Evolutionary conservation across 2,329 filamentous ascomycete genomes (phyloP).

Genomic region (Chaetomiaceae sp.): DNA sequence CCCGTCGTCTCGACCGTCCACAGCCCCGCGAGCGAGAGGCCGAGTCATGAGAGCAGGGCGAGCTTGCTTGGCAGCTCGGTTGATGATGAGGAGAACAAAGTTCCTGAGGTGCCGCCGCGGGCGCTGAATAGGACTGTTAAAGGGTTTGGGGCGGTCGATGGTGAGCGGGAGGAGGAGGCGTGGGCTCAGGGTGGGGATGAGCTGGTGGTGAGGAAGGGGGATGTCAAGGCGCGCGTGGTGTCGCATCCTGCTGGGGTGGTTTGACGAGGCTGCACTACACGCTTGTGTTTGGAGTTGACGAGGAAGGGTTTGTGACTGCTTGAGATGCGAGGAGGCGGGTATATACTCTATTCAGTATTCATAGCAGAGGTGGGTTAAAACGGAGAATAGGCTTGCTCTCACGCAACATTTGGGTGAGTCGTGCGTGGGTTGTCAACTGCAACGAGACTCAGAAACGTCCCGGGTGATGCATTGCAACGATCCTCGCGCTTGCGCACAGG

Average conservation of each 20-base stretch:
- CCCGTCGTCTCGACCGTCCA: background rate
- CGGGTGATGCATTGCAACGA: too few species aligned
- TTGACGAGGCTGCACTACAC: too few species aligned
- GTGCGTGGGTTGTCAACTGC: too few species aligned
- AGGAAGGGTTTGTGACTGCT: too few species aligned
- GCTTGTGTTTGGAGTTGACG: too few species aligned
- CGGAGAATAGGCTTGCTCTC: too few species aligned
- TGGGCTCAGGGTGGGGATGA: background rate
- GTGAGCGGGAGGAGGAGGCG: background rate
- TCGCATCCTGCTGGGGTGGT: background rate
- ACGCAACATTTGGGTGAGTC: too few species aligned
- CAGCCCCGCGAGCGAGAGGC: background rate
- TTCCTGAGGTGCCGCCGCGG: background rate
- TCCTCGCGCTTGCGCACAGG: too few species aligned
- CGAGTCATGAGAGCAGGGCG: background rate
- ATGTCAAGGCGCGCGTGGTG: background rate
- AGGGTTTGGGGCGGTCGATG: background rate
- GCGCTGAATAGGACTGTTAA: background rate
- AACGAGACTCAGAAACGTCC: too few species aligned
- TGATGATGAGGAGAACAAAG: background rate
- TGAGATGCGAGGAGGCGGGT: too few species aligned
- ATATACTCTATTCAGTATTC: too few species aligned
- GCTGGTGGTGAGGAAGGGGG: background rate
- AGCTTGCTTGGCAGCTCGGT: background rate
- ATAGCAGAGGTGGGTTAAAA: too few species aligned